These are phyloP conservation scores for Triangularia verruculosa DNA, from an alignment of 2,329 filamentous ascomycete species.

Conservation along the genomic window DNA sequence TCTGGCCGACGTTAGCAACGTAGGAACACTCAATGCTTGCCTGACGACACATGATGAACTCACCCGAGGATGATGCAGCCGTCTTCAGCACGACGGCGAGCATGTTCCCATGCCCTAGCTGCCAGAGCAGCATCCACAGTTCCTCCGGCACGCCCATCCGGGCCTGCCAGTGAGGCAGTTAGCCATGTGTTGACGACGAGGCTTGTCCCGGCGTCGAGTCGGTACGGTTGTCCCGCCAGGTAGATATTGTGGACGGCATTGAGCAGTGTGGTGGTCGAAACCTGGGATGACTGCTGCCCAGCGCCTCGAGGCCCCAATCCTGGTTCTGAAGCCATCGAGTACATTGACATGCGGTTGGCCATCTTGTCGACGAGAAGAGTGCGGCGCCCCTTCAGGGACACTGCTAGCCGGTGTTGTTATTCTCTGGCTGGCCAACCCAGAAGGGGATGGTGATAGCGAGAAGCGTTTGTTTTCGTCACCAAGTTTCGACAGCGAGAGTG, in stretches of 20 bases:
- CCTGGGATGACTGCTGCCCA: constrained; percentile 69
- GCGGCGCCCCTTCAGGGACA: constrained; percentile 35
- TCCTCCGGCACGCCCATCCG: constrained; percentile 67
- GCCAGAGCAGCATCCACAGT: constrained; percentile 79
- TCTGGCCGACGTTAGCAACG: constrained; percentile 43
- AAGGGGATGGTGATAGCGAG: not conserved
- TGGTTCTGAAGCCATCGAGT: constrained; percentile 61
- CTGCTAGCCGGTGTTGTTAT: constrained; percentile 13
- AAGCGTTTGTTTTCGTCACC: not conserved
- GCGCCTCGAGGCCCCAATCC: constrained; percentile 54
- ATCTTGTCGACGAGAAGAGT: constrained; percentile 39
- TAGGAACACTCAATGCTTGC: not conserved
- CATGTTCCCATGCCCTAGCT: constrained; percentile 90
- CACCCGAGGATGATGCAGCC: constrained; percentile 89
- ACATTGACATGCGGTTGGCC: constrained; percentile 66
- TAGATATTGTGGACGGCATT: constrained; percentile 92
- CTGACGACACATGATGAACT: constrained; percentile 31
- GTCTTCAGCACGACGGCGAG: constrained; percentile 88
- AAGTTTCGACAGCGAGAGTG: not conserved
- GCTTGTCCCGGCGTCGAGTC: constrained; percentile 84
- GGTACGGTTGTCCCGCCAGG: constrained; percentile 75
- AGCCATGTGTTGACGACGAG: constrained; percentile 95
- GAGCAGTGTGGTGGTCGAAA: constrained; percentile 88
- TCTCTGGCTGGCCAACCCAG: constrained; percentile 4
- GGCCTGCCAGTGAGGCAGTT: constrained; percentile 68